Base-by-base conservation (phyloP, 2,329 filamentous ascomycete species). In the Didymella exigua region DNA sequence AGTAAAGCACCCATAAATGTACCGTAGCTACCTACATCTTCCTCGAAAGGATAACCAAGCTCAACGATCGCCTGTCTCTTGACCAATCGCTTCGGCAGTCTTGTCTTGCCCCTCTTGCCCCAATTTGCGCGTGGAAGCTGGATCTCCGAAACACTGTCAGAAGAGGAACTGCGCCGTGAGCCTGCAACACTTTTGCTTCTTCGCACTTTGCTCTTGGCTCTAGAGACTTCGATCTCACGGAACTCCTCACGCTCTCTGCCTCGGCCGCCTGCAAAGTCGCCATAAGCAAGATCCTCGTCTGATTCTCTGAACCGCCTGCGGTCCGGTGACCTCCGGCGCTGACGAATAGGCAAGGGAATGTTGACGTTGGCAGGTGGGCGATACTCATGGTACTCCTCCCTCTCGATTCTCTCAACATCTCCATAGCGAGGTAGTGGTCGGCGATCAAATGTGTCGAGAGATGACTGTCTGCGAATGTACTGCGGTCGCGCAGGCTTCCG, bases 361-460 rank as follows among this genome's bases (percentile, higher is more conserved):
- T 88, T 86, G 26, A 90, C 86, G n/a, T 88, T 86, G 36, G 82
- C 81, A 56, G 86, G 85, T n/a, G 84, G 80, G n/a, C 82, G 81
- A 63, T 87, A 86, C 58, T 89, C 86, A 38, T 71, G 49, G 41
- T 45, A 40, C 34, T 52, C 49, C 2, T 52, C 34, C 29, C 81
- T 76, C 56, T 89, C 86, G 33, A 68, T 27, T 19, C 81, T 76
- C 46, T 86, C 84, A 18, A 82, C 75, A 31, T 88, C 81, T 49
- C 79, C 80, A 57, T 82, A 82, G 38, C 83, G 81, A 27, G 82
- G 80, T 49, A 81, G 65, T 1, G 90, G 88, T 24, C 86, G 86
- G 43, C 92, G 87, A 75, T 97, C 93, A 70, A 91, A 96, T 0
- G 90, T 96, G 73, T 96, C 93, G 33, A 96, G 81, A 47, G 91